Evolutionary conservation across 176 grass and related monocot genomes (phyloP).

Genomic region (Raddia distichophylla): DNA sequence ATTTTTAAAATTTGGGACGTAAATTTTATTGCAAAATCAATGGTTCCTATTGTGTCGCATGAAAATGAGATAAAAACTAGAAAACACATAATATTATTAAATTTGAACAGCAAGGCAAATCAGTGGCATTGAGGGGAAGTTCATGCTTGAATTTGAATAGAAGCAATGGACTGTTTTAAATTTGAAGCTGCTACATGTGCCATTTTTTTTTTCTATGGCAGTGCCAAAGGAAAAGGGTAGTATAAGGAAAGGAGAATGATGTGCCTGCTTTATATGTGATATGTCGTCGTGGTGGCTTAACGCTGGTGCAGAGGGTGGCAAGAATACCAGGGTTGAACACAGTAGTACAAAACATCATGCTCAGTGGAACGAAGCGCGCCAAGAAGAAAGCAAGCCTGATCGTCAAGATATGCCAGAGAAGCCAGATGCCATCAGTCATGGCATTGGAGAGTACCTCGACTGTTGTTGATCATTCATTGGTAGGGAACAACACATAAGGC

Average conservation of each 20-base stretch:
- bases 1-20: too few relatives aligned
- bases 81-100: too few relatives aligned
- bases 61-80: too few relatives aligned
- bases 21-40: too few relatives aligned
- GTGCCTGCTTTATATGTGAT: slow-evolving; percentile 91
- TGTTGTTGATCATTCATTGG: slow-evolving; percentile 51
- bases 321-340: slow-evolving; percentile 59
- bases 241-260: slow-evolving; percentile 97
- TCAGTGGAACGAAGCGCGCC: slow-evolving; percentile 83
- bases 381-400: slow-evolving; percentile 85
- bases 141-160: too few relatives aligned
- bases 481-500: slow-evolving; percentile 56
- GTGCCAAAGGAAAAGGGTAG: too few relatives aligned
- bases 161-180: too few relatives aligned
- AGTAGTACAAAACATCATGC: slow-evolving; percentile 64
- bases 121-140: too few relatives aligned
- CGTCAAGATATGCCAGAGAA: slow-evolving; percentile 79
- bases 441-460: slow-evolving; percentile 52
- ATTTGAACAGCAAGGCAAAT: too few relatives aligned
- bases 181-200: too few relatives aligned
- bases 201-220: too few relatives aligned
- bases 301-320: slow-evolving; percentile 61
- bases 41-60: too few relatives aligned
- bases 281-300: slow-evolving; percentile 63
- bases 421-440: slow-evolving; percentile 50